Evolutionary conservation across 129 eudicot species (phyloP), one percentile per base, ranked within the genome.

Genomic region (Deinandra increscens): DNA sequence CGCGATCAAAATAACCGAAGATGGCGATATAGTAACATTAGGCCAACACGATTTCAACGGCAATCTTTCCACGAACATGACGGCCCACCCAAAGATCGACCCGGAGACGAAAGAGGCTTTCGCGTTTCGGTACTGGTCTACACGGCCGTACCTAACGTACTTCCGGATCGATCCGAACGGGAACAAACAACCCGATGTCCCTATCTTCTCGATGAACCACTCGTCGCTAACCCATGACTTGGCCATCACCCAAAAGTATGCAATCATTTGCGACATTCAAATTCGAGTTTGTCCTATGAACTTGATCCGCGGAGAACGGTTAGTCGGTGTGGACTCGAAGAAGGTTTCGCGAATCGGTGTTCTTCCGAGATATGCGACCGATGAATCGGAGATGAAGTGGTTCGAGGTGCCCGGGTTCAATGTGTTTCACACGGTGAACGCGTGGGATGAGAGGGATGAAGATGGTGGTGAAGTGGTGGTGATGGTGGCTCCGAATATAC

Each of bases 361-460:
- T 51, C 55, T 81, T 23, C 80, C 80, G 0, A 17, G 82, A 12
- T 81, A 81, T n/a, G 82, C 85, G 6, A 78, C 38, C 15, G 79
- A 81, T 13, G 82, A 81, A 60, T 66, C 64, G 9, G 70, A 73
- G 9, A 81, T 81, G 38, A 72, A 42, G 62, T 78, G 85, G 85
- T 81, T 81, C 23, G 73, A 72, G 7, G 82, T 78, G 9, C 82
- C 82, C 0, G 85, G 85, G 31, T 68, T 78, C 12, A 81, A 81
- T 29, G 34, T 68, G 1, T 38, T 81, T 4, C 85, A 81, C 17
- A 55, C 60, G 17, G 65, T 77, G 11, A 81, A 78, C 7, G 85
- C 85, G 2, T 81, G 83, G 86, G 83, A 82, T n/a, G n/a, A n/a
- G n/a, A n/a, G n/a, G n/a, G n/a, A n/a, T 7, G 86, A 82, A 67